Percentiles rank a stretch among this genome's conserved stretches.
Conservation (phyloP, 2,329 filamentous ascomycete species). For the Fusarium sambucinum region DNA sequence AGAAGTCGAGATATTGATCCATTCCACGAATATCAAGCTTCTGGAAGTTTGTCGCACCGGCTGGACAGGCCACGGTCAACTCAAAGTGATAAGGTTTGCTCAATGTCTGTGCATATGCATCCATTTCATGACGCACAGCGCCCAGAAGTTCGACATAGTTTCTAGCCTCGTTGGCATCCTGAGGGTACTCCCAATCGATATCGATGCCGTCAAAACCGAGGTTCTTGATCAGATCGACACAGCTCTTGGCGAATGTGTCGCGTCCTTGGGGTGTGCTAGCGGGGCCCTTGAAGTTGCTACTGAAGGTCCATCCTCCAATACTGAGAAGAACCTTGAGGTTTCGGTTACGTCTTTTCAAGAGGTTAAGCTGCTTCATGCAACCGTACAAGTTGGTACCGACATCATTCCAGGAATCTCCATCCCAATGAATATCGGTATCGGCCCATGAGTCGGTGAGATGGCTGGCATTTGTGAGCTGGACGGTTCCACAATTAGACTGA, state of each 20-base stretch:
- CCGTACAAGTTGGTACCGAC: slow-evolving; percentile 85
- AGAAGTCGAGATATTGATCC: slow-evolving; percentile 77
- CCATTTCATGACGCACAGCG: slow-evolving; percentile 68
- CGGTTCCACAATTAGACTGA: background rate
- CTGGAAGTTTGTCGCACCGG: slow-evolving; percentile 71
- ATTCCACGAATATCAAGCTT: slow-evolving; percentile 73
- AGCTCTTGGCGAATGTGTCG: slow-evolving; percentile 76
- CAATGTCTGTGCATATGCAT: slow-evolving; percentile 64
- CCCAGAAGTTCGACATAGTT: slow-evolving; percentile 71
- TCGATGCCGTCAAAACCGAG: slow-evolving; percentile 81
- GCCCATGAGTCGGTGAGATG: slow-evolving; percentile 72
- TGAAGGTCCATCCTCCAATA: slow-evolving; percentile 95
- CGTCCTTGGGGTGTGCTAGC: slow-evolving; percentile 78
- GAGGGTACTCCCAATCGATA: slow-evolving; percentile 77
- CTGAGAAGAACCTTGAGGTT: slow-evolving; percentile 87
- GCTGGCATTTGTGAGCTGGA: slow-evolving; percentile 44
- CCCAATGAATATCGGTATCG: slow-evolving; percentile 79
- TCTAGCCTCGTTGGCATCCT: slow-evolving; percentile 65
- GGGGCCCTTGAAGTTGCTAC: slow-evolving; percentile 81
- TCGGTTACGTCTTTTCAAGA: slow-evolving; percentile 84
- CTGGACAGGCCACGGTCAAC: slow-evolving; percentile 73
- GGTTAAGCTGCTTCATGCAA: slow-evolving; percentile 87
- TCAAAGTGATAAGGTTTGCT: slow-evolving; percentile 66
- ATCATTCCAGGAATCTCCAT: slow-evolving; percentile 77
- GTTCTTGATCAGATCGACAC: slow-evolving; percentile 81